These are phyloP conservation scores for Chrysoporthe austroafricana DNA, from an alignment of 2,329 filamentous ascomycete genomes.

Conservation along the genomic window DNA sequence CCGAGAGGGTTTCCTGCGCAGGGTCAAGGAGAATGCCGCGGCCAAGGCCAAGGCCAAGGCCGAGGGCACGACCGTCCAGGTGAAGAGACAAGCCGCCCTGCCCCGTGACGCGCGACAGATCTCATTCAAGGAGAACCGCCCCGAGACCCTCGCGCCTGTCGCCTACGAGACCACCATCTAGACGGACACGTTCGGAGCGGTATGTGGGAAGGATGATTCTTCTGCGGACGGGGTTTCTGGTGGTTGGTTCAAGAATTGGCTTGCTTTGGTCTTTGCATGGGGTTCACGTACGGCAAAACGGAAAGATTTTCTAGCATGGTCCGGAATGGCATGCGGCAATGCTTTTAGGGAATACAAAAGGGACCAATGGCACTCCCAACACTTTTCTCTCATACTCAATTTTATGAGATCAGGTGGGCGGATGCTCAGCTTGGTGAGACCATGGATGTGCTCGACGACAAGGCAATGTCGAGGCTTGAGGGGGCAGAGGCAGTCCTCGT, in stretches of 20 bases:
- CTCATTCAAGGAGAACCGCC: constrained; percentile 78
- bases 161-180: constrained; percentile 99
- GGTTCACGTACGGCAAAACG: constrained; percentile 40
- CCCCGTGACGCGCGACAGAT: constrained; percentile 83
- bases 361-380: constrained; percentile 34
- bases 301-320: constrained; percentile 40
- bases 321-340: constrained; percentile 39
- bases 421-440: constrained; percentile 17
- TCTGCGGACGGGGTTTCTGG: constrained; percentile 14
- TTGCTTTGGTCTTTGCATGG: constrained; percentile 41
- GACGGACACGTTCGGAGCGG: constrained; percentile 36
- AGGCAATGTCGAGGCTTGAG: constrained; percentile 8
- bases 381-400: constrained; percentile 21
- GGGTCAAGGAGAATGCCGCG: constrained; percentile 94
- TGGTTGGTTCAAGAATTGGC: constrained; percentile 33
- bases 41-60: constrained; percentile 93
- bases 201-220: constrained; percentile 31
- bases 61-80: constrained; percentile 81
- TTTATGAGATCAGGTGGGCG: constrained; percentile 23
- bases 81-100: constrained; percentile 86
- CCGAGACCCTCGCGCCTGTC: constrained; percentile 89
- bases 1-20: constrained; percentile 92
- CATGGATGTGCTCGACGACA: constrained; percentile 10
- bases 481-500: constrained; percentile 14
- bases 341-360: constrained; percentile 39